A percentile compares a stretch with the other conserved stretches of the same genome.
Evolutionary conservation across 805 yeast species (phyloP).

Genomic region (Sugiyamaella lignohabitans): DNA sequence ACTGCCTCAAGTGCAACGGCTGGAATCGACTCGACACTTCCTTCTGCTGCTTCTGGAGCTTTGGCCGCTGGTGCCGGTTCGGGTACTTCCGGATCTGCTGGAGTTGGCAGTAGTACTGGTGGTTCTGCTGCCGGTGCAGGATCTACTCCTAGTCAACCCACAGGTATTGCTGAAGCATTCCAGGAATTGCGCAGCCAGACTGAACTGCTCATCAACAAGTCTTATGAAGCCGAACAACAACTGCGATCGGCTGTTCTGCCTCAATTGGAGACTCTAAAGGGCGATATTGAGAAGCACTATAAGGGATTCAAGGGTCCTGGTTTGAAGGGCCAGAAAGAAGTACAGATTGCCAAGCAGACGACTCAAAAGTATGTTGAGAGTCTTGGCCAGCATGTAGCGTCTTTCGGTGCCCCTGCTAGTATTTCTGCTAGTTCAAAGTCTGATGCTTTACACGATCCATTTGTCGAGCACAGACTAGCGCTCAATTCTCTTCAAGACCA

Average conservation of each 20-base stretch:
- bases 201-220: conserved; percentile 32
- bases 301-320: conserved; percentile 36
- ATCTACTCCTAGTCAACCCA: conserved; percentile 8
- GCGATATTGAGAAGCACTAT: conserved; percentile 39
- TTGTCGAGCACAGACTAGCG: conserved; percentile 36
- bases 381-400: conserved; percentile 32
- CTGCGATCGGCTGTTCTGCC: conserved; percentile 38
- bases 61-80: conserved; percentile 3
- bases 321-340: conserved; percentile 34
- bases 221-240: conserved; percentile 36
- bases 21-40: no score
- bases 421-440: conserved; percentile 26
- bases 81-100: conserved; percentile 6
- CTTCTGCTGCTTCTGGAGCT: conserved; percentile 1
- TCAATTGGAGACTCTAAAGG: conserved; percentile 36
- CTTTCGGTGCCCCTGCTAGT: conserved; percentile 25
- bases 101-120: no score
- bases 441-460: conserved; percentile 43
- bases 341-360: conserved; percentile 31
- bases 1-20: neutral
- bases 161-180: conserved; percentile 33
- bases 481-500: conserved; percentile 37
- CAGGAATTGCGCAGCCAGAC: conserved; percentile 27
- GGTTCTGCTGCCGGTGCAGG: conserved; percentile 12
- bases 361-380: conserved; percentile 37